Percentiles rank a stretch among this genome's conserved stretches.
phyloP scores from a whole-genome alignment of 1,139 yeast genomes.

The Pichia sp. region DNA sequence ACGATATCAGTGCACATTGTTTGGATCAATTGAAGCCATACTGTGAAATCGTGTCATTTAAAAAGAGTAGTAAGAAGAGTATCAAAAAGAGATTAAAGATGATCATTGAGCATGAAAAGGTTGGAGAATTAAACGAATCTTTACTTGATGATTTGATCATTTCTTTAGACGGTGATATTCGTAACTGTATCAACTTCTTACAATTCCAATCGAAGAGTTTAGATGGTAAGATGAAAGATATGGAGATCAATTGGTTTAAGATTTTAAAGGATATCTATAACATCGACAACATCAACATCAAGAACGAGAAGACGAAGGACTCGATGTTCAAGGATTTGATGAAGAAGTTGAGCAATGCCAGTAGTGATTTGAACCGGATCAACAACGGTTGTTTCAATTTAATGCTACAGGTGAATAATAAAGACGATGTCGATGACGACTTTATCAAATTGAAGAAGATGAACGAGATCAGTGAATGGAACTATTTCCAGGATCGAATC shows the following conservation, averaged over 20 bases:
- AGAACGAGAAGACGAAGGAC: constrained; percentile 39
- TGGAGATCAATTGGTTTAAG: constrained; percentile 58
- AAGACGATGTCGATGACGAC: constrained; percentile 49
- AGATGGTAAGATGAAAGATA: constrained; percentile 43
- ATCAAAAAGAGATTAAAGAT: constrained; percentile 46
- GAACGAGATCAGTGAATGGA: constrained; percentile 74
- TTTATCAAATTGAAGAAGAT: constrained; percentile 58
- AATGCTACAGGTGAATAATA: constrained; percentile 36
- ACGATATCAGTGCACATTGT: constrained; percentile 73
- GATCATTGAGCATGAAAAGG: constrained; percentile 49
- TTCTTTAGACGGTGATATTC: constrained; percentile 76
- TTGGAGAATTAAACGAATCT: constrained; percentile 31
- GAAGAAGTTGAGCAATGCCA: constrained; percentile 44
- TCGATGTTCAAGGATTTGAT: constrained; percentile 49
- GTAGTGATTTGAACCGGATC: constrained; percentile 57
- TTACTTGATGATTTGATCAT: constrained; percentile 59
- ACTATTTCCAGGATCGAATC: constrained; percentile 61
- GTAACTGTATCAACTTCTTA: constrained; percentile 81
- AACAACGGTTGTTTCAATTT: constrained; percentile 70
- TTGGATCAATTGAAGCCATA: constrained; percentile 71
- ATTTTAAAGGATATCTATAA: constrained; percentile 54
- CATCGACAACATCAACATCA: constrained; percentile 35
- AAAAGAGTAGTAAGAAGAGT: constrained; percentile 53
- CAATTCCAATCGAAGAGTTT: constrained; percentile 53
- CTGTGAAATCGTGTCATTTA: constrained; percentile 70